A percentile compares a stretch with the other conserved stretches of the same genome.
These are phyloP conservation scores for Ogataea pini DNA, from an alignment of 805 yeast species.

Conservation along the genomic window DNA sequence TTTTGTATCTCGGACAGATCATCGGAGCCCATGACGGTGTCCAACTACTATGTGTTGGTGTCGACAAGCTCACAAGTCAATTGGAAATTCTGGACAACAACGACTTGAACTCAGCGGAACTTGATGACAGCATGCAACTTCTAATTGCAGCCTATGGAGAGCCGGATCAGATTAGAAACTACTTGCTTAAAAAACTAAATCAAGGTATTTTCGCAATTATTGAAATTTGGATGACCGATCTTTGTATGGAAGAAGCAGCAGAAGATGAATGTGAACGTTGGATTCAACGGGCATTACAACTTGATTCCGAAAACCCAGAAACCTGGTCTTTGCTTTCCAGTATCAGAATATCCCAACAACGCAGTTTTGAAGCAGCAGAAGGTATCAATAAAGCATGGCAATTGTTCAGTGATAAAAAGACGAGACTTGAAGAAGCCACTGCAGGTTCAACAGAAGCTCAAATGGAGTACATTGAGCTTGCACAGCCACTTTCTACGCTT, in stretches of 20 bases:
- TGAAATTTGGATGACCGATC: slow-evolving; percentile 97
- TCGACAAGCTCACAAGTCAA: slow-evolving; percentile 48
- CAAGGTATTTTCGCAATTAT: slow-evolving; percentile 82
- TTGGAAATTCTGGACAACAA: slow-evolving; percentile 31
- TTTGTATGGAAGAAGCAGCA: slow-evolving; percentile 92
- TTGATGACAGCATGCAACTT: slow-evolving; percentile 27
- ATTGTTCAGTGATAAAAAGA: slow-evolving; percentile 56
- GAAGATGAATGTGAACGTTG: slow-evolving; percentile 76
- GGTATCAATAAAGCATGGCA: slow-evolving; percentile 75
- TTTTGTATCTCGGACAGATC: slow-evolving; percentile 87
- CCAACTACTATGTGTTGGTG: slow-evolving; percentile 59
- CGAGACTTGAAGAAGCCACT: slow-evolving; percentile 42
- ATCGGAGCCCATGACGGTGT: slow-evolving; percentile 81
- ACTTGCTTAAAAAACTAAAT: slow-evolving; percentile 58
- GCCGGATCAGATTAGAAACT: slow-evolving; percentile 32
- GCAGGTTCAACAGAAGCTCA: slow-evolving; percentile 45
- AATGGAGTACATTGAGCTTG: slow-evolving; percentile 59
- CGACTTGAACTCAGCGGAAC: slow-evolving; percentile 8
- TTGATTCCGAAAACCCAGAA: slow-evolving; percentile 69
- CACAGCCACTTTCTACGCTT: slow-evolving; percentile 73
- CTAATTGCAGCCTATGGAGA: slow-evolving; percentile 31
- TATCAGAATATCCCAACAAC: slow-evolving; percentile 84
- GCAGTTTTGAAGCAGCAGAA: slow-evolving; percentile 66
- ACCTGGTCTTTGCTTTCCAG: slow-evolving; percentile 82
- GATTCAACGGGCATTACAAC: slow-evolving; percentile 60